phyloP scores from a whole-genome alignment of 1,139 yeast species.

The Candida frijolesensis region DNA sequence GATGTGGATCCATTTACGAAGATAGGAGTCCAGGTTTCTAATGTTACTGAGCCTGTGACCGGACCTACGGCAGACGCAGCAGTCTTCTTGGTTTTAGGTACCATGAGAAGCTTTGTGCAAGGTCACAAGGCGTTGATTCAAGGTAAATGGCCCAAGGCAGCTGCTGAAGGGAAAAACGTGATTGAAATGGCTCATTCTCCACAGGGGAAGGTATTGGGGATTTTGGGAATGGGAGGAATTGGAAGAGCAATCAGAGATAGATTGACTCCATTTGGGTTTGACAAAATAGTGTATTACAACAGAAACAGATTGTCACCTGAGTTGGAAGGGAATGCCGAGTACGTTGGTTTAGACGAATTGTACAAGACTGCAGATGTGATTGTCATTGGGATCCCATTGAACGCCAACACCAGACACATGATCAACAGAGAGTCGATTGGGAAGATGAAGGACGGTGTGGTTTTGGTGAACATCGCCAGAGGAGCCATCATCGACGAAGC shows the following conservation, averaged over 20 bases:
- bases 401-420: conserved; percentile 55
- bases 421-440: conserved; percentile 51
- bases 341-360: conserved; percentile 57
- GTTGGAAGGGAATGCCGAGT: conserved; percentile 57
- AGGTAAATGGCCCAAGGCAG: conserved; percentile 54
- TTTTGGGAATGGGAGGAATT: conserved; percentile 76
- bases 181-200: conserved; percentile 49
- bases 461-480: conserved; percentile 70
- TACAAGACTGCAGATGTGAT: conserved; percentile 55
- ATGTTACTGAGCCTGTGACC: conserved; percentile 72
- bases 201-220: conserved; percentile 61
- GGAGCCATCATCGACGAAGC: conserved; percentile 74
- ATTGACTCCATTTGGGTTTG: conserved; percentile 65
- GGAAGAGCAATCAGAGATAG: conserved; percentile 68
- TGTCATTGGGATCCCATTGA: conserved; percentile 63
- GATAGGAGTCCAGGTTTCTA: conserved; percentile 62
- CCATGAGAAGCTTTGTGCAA: conserved; percentile 61
- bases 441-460: conserved; percentile 64
- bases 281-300: conserved; percentile 58
- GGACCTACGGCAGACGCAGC: conserved; percentile 83
- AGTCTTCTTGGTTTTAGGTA: conserved; percentile 61
- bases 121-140: conserved; percentile 44
- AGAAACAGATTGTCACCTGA: conserved; percentile 54
- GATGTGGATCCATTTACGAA: conserved; percentile 54
- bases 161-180: conserved; percentile 26